phyloP scores from a whole-genome alignment of 1,284 basidiomycete species.

The Puccinia hordei region DNA sequence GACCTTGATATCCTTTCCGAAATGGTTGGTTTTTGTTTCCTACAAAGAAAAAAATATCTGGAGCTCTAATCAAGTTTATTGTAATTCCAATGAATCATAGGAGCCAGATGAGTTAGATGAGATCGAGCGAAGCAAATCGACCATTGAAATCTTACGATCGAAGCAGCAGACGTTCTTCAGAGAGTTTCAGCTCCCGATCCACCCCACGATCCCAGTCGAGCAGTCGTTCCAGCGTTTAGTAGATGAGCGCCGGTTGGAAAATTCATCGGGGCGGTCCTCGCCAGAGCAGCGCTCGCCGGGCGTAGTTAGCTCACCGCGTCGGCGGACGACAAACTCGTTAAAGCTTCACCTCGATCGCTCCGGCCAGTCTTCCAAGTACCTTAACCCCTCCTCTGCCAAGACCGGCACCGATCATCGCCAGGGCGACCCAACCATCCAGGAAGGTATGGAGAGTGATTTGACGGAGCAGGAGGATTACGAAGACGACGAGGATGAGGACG shows the following conservation, averaged over 20 bases:
- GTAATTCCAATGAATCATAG: not conserved
- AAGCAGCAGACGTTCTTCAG: conserved; percentile 22
- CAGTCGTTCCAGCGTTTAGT: conserved; percentile 28
- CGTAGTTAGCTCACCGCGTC: not conserved
- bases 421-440: conserved; percentile 2
- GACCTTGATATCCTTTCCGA: conserved; percentile 41
- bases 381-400: conserved; percentile 2
- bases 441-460: conserved; percentile 49
- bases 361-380: conserved; percentile 4
- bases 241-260: conserved; percentile 24
- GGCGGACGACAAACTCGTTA: conserved; percentile 10
- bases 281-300: conserved; percentile 9
- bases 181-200: conserved; percentile 50
- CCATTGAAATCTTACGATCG: conserved; percentile 2
- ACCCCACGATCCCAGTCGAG: conserved; percentile 29
- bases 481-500: conserved; percentile 38
- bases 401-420: not conserved
- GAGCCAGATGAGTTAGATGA: conserved; percentile 36
- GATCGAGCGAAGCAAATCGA: conserved; percentile 20
- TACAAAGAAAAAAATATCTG: not conserved
- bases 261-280: not conserved
- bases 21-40: not conserved
- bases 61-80: not conserved
- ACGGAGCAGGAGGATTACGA: conserved; percentile 49
- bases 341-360: conserved; percentile 29